Percentiles rank a stretch among this genome's conserved stretches.
These are phyloP conservation scores for Gymnopus androsaceus DNA, from an alignment of 1,284 basidiomycete species.

Conservation along the genomic window DNA sequence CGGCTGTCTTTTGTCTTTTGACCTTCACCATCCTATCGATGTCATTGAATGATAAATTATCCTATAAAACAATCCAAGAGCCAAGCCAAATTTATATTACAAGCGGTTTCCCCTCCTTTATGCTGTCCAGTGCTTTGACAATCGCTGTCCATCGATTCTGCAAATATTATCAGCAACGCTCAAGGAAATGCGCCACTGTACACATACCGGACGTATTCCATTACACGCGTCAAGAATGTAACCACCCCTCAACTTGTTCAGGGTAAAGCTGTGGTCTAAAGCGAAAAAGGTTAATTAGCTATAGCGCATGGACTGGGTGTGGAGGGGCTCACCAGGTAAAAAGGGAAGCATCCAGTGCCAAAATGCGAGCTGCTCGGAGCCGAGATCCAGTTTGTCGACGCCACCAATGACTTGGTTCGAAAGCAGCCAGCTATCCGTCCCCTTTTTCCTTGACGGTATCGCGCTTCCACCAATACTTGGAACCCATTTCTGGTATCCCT, in stretches of 20 bases:
- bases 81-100: neutral
- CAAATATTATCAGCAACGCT: too few species aligned
- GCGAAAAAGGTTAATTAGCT: too few species aligned
- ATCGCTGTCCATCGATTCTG: neutral
- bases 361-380: neutral
- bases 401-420: conserved; percentile 11
- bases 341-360: conserved; percentile 7
- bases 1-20: too few species aligned
- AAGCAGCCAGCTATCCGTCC: conserved; percentile 3
- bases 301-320: too few species aligned
- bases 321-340: too few species aligned
- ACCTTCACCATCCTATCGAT: too few species aligned
- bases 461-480: neutral
- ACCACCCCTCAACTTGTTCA: conserved; percentile 6
- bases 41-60: neutral
- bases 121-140: neutral
- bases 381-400: conserved; percentile 4
- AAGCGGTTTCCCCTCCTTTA: neutral
- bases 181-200: too few species aligned
- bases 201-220: conserved; percentile 1
- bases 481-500: conserved; percentile 4
- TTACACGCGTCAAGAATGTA: conserved; percentile 1
- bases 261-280: neutral
- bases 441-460: neutral
- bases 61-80: neutral